Base-by-base conservation (phyloP, 371 early-diverging fungal species). In the Actinomucor elegans region DNA sequence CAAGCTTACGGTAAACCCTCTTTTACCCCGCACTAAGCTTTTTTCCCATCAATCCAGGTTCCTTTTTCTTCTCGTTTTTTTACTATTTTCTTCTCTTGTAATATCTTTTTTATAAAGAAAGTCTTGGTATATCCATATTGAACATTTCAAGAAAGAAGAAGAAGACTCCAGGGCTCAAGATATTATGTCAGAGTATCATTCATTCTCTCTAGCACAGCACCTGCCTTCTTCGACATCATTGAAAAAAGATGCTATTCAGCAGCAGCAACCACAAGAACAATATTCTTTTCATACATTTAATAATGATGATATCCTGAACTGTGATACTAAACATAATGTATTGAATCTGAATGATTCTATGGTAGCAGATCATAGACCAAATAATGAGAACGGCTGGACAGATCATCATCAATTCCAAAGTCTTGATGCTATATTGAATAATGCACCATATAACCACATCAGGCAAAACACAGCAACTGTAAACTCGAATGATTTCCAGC, bases 41-140 rank as follows among this genome's bases (percentile, higher is more conserved):
- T 55, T 57, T 57, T 57, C 57, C 57, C 57, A 57, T 57, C 49
- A 37, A 15, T 55, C 40, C 51, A 50, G 51, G 45, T 57, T 38
- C 51, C 46, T 31, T 35, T 51, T 49, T 48, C 41, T 51, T 55
- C 27, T 34, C 34, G 29, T 38, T 23, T 47, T 49, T 49, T 35
- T 35, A n/a, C n/a, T 48, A 27, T 41, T 28, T 42, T 48, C 18
- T 35, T 42, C 33, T 10, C 27, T 33, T 37, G 29, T 26, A 17
- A 7, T 38, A 15, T 40, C 24, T 27, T 48, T 38, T n/a, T 36
- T 31, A 35, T 29, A n/a, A n/a, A n/a, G 24, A 15, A 6, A 37
- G 2, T 42, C 23, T 12, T 41, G 27, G 20, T 12, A 53, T 43
- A 53, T 20, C 27, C 3, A 2, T 24, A 33, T 28, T 18, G 11